Evolutionary conservation across 768 basidiomycete genomes (phyloP).

Genomic region (Trametes meyenii): DNA sequence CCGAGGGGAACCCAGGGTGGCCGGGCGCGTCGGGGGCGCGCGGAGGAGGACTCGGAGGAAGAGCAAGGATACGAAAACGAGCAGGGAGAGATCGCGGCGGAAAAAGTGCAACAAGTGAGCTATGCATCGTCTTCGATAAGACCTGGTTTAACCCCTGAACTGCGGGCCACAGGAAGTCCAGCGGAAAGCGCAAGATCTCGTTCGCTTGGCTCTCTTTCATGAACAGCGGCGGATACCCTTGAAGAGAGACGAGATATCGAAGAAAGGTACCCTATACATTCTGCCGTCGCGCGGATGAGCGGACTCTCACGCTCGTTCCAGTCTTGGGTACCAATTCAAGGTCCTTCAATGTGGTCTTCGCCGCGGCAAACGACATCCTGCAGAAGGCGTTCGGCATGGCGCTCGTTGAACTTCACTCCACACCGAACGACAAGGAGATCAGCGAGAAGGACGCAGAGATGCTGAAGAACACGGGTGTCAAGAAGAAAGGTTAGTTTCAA

Average conservation of each 20-base stretch:
- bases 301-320: slow-evolving; percentile 35
- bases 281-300: neutral
- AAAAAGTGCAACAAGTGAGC: slow-evolving; percentile 27
- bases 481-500: slow-evolving; percentile 60
- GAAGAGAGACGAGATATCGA: slow-evolving; percentile 82
- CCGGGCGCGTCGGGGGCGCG: slow-evolving; percentile 29
- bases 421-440: slow-evolving; percentile 52
- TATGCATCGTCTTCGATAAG: neutral
- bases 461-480: slow-evolving; percentile 55
- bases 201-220: slow-evolving; percentile 78
- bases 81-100: slow-evolving; percentile 32
- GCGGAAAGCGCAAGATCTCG: slow-evolving; percentile 71
- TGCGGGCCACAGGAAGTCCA: slow-evolving; percentile 52
- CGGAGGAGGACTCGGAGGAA: slow-evolving; percentile 36
- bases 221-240: slow-evolving; percentile 72
- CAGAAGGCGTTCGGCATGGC: slow-evolving; percentile 79
- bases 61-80: slow-evolving; percentile 36
- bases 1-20: slow-evolving; percentile 36
- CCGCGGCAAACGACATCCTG: slow-evolving; percentile 64
- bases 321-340: slow-evolving; percentile 54
- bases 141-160: neutral
- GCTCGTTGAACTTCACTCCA: slow-evolving; percentile 76
- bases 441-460: slow-evolving; percentile 49
- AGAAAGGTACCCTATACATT: slow-evolving; percentile 58
- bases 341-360: slow-evolving; percentile 67